These are phyloP conservation scores for Moelleriella libera DNA, from an alignment of 2,329 filamentous ascomycete species.

Conservation along the genomic window DNA sequence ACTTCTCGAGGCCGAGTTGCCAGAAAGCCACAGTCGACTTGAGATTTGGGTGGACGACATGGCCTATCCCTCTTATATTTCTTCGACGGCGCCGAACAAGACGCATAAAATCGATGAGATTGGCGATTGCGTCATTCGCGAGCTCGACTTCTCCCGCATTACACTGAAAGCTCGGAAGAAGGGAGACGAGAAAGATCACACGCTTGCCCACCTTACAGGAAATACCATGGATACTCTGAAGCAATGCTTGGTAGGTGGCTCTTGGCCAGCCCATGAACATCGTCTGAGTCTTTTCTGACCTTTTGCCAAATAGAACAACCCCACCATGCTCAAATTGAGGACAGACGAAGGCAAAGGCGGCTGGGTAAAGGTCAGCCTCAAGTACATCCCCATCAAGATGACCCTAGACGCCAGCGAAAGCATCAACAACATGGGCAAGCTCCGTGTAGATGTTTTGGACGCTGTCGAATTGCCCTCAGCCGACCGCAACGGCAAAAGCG, in stretches of 20 bases:
- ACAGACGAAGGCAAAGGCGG: conserved; percentile 62
- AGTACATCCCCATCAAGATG: conserved; percentile 93
- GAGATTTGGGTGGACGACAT: conserved; percentile 92
- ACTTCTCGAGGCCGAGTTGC: conserved; percentile 76
- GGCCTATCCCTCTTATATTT: conserved; percentile 78
- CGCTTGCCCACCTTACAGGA: conserved; percentile 70
- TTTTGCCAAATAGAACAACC: conserved; percentile 54
- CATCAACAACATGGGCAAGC: conserved; percentile 96
- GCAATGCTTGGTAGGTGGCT: conserved; percentile 58
- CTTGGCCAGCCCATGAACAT: background rate
- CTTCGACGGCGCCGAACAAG: conserved; percentile 57
- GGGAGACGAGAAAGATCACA: conserved; percentile 60
- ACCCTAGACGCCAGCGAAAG: conserved; percentile 84
- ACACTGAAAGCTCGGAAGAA: conserved; percentile 79
- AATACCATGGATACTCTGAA: conserved; percentile 79
- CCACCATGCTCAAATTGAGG: conserved; percentile 67
- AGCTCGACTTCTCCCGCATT: conserved; percentile 90
- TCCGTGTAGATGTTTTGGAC: conserved; percentile 87
- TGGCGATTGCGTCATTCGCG: conserved; percentile 88
- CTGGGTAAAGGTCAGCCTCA: conserved; percentile 80
- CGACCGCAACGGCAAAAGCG: conserved; percentile 91
- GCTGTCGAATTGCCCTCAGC: conserved; percentile 79
- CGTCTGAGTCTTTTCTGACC: background rate
- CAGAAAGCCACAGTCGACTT: conserved; percentile 60
- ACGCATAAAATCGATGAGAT: conserved; percentile 74